Conservation (phyloP, 352 stramenopile species). For the Thraustotheca clavata region DNA sequence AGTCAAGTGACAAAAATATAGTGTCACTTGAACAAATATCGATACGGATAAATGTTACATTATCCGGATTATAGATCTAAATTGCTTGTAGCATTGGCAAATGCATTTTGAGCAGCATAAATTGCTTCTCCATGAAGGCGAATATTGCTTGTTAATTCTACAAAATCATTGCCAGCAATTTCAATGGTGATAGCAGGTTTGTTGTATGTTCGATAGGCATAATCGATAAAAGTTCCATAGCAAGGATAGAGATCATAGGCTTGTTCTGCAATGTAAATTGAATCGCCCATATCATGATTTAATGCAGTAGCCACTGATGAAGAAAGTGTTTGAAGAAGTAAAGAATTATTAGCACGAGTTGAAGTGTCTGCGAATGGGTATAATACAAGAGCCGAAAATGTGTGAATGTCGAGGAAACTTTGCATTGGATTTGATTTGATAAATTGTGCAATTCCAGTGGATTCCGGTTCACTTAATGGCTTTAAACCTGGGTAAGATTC, state of each 20-base stretch:
- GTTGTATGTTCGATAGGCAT: conserved; percentile 27
- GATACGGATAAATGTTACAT: neutral
- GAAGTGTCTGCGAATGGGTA: conserved; percentile 22
- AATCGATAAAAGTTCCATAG: conserved; percentile 31
- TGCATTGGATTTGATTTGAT: conserved; percentile 24
- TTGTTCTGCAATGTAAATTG: conserved; percentile 25
- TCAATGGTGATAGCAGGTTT: conserved; percentile 29
- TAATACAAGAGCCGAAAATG: conserved; percentile 26
- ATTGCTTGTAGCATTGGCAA: neutral
- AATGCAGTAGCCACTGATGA: neutral
- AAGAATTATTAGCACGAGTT: neutral
- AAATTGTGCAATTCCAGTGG: conserved; percentile 25
- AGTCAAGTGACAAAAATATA: neutral
- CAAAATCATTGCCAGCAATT: conserved; percentile 28
- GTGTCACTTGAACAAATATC: neutral
- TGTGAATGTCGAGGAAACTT: conserved; percentile 27
- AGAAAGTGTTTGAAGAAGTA: neutral
- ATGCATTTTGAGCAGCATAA: conserved; percentile 11
- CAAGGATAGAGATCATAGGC: conserved; percentile 24
- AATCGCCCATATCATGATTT: neutral
- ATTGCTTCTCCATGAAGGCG: conserved; percentile 25
- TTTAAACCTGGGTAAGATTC: conserved; percentile 27
- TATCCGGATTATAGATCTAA: neutral
- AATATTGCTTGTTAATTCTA: conserved; percentile 21
- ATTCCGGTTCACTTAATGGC: conserved; percentile 30